Percentiles rank a stretch among this genome's conserved stretches.
phyloP scores from a whole-genome alignment of 805 yeast species.

The Jamesozyma lodderae region DNA sequence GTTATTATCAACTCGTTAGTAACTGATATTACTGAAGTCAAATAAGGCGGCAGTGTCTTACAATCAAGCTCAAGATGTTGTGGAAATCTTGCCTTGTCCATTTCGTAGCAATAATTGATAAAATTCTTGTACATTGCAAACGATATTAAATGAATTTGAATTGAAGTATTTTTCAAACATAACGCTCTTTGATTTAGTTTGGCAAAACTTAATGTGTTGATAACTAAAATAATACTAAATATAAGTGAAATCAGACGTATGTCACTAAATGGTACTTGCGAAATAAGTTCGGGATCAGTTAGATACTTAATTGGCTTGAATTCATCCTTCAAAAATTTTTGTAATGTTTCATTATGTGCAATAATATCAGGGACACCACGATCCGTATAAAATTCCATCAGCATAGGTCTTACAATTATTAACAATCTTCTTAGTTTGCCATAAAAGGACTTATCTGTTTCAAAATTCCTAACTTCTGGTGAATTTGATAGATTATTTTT shows the following conservation, averaged over 20 bases:
- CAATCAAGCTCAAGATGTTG: conserved; percentile 5
- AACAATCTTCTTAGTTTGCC: conserved; percentile 12
- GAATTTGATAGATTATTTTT: too few relatives aligned
- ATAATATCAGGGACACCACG: conserved; percentile 10
- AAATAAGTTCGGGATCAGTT: conserved; percentile 6
- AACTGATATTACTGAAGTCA: neutral
- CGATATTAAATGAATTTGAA: conserved; percentile 11
- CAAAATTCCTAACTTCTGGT: conserved; percentile 1
- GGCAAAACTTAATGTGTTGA: conserved; percentile 12
- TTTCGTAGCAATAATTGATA: conserved; percentile 5
- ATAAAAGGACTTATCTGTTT: conserved; percentile 3
- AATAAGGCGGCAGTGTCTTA: conserved; percentile 15
- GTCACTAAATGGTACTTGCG: conserved; percentile 3
- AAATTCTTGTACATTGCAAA: conserved; percentile 12
- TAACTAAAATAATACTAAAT: conserved; percentile 6
- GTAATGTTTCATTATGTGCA: neutral
- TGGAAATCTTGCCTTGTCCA: conserved; percentile 17
- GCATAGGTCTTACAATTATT: conserved; percentile 15
- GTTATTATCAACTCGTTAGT: neutral
- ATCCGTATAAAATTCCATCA: conserved; percentile 6
- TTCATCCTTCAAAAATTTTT: conserved; percentile 8
- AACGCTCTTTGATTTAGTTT: conserved; percentile 8
- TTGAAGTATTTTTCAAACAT: conserved; percentile 6
- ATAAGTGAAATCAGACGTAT: conserved; percentile 1
- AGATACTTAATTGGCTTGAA: conserved; percentile 10